Evolutionary conservation across 2,329 filamentous ascomycete species (phyloP).

Genomic region (Verticillium isaacii): DNA sequence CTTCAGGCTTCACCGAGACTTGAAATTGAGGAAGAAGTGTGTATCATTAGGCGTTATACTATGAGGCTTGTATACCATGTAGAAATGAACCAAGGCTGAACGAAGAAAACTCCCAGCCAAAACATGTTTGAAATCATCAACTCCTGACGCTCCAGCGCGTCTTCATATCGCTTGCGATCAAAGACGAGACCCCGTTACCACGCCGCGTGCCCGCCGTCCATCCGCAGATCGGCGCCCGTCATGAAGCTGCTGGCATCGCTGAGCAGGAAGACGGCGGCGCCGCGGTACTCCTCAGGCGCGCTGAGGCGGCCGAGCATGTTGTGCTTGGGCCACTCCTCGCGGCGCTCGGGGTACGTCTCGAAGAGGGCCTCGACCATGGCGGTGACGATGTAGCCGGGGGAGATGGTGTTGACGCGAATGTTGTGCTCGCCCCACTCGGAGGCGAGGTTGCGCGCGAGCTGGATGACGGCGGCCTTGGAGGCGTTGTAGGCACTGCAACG

Average conservation of each 20-base stretch:
- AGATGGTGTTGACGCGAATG: constrained; percentile 37
- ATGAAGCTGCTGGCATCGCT: constrained; percentile 35
- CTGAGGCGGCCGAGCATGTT: constrained; percentile 8
- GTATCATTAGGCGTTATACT: not conserved
- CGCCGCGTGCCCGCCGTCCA: constrained; percentile 65
- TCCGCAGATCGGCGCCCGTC: constrained; percentile 55
- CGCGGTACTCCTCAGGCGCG: constrained; percentile 32
- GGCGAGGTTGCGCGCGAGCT: constrained; percentile 66
- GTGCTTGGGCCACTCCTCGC: constrained; percentile 15
- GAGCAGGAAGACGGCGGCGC: constrained; percentile 49
- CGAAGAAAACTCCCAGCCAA: not conserved
- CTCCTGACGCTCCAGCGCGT: not conserved
- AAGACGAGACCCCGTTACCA: constrained; percentile 36
- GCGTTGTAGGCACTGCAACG: constrained; percentile 67
- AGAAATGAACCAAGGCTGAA: not conserved
- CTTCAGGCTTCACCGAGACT: not conserved
- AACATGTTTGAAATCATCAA: not conserved
- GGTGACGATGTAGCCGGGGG: constrained; percentile 10
- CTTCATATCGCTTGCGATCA: not conserved
- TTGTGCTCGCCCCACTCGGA: constrained; percentile 67
- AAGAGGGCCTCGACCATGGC: constrained; percentile 78
- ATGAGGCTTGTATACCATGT: constrained; percentile 7
- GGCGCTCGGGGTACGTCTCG: constrained; percentile 64
- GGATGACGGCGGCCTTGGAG: constrained; percentile 69
- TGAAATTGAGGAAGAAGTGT: not conserved